phyloP scores from a whole-genome alignment of 163 green algal species.

The Chloromonas sp. region DNA sequence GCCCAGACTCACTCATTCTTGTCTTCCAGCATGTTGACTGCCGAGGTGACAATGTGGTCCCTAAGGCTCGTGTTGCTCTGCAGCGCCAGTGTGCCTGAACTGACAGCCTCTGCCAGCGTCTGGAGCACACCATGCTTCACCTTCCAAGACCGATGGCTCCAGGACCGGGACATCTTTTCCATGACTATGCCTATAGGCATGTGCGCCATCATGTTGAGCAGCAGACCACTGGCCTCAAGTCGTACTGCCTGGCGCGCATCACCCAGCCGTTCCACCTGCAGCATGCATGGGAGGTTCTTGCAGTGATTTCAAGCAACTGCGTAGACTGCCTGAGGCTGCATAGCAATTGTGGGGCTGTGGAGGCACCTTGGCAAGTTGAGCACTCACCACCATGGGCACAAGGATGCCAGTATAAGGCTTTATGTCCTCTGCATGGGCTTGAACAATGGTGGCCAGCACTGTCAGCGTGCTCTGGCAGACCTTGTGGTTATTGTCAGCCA shows the following conservation, averaged over 20 bases:
- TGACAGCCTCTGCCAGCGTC: conserved; percentile 36
- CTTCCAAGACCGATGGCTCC: conserved; percentile 29
- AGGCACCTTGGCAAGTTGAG: not conserved
- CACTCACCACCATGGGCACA: conserved; percentile 28
- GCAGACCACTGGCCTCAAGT: conserved; percentile 18
- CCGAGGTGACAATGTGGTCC: conserved; percentile 25
- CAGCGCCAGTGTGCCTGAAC: conserved; percentile 1
- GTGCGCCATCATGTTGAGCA: conserved; percentile 15
- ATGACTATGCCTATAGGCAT: conserved; percentile 9
- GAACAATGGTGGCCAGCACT: conserved; percentile 19
- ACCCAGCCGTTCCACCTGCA: conserved; percentile 20
- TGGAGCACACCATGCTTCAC: conserved; percentile 39
- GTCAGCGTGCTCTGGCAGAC: conserved; percentile 27
- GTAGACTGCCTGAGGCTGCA: too few species aligned
- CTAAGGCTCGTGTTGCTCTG: conserved; percentile 1
- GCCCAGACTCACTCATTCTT: conserved; percentile 31
- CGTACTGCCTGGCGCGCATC: conserved; percentile 17
- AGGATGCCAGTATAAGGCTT: conserved; percentile 25
- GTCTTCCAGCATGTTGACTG: conserved; percentile 41
- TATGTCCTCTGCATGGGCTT: conserved; percentile 14
- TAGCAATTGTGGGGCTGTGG: too few species aligned
- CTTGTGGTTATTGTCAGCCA: conserved; percentile 42
- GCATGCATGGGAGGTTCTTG: not conserved
- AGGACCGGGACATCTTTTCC: conserved; percentile 28
- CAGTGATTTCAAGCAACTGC: too few species aligned